These are phyloP conservation scores for Boletus subparvulus DNA, from an alignment of 768 basidiomycete genomes.

Conservation along the genomic window DNA sequence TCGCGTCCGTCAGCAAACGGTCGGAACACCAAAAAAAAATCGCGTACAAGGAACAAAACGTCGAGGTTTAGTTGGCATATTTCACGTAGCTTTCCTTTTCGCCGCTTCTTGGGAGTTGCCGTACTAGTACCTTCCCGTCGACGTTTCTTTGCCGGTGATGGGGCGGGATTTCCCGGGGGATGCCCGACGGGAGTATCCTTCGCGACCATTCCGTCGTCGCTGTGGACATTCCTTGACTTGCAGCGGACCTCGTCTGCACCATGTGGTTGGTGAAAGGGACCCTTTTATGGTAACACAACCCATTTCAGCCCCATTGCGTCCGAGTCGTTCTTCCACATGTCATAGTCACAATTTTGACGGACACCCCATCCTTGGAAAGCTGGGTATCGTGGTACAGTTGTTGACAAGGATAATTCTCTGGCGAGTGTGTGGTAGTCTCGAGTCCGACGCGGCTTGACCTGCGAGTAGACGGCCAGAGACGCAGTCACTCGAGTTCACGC, in stretches of 20 bases:
- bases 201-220: no score
- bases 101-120: not conserved
- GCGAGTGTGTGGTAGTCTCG: conserved; percentile 42
- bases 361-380: conserved; percentile 47
- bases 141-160: not conserved
- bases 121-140: no score
- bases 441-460: not conserved
- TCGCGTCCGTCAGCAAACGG: not conserved
- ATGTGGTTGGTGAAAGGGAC: no score
- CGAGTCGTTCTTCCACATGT: conserved; percentile 23
- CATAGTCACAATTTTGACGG: conserved; percentile 54
- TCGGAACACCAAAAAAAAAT: not conserved
- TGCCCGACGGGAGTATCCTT: no score
- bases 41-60: not conserved
- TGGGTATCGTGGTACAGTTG: conserved; percentile 78
- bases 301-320: conserved; percentile 1
- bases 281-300: no score
- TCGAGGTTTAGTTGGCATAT: conserved; percentile 13
- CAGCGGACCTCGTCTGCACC: not conserved
- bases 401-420: conserved; percentile 97
- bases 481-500: no score
- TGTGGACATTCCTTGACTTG: not conserved
- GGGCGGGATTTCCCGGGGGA: not conserved
- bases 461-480: conserved; percentile 46
- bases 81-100: not conserved